phyloP scores from a whole-genome alignment of 305 asterid genomes.

The Withania somnifera region DNA sequence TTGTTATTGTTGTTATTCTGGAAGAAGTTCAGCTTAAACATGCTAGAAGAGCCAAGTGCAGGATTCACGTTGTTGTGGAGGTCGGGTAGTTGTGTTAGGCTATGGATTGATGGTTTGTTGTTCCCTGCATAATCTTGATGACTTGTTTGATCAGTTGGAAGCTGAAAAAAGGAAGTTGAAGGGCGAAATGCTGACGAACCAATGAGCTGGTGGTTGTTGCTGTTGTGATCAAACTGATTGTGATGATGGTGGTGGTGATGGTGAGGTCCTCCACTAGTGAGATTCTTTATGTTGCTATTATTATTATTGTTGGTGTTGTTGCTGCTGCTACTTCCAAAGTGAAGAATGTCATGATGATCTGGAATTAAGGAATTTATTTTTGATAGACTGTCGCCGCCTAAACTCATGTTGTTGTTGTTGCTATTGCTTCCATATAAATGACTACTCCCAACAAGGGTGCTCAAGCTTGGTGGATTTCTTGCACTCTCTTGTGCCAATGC shows the following conservation, averaged over 20 bases:
- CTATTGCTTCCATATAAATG: constrained; percentile 21
- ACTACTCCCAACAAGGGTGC: constrained; percentile 44
- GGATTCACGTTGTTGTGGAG: constrained; percentile 27
- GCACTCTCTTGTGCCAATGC: constrained; percentile 85
- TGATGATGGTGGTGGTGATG: not conserved
- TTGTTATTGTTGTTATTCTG: constrained; percentile 15
- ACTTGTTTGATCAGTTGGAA: constrained; percentile 28
- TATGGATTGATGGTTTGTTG: constrained; percentile 28
- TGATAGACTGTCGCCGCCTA: constrained; percentile 30
- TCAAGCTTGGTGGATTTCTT: constrained; percentile 41
- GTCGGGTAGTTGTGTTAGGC: constrained; percentile 59
- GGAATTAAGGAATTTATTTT: constrained; percentile 19
- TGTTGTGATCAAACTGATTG: constrained; percentile 22
- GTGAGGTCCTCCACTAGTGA: not conserved
- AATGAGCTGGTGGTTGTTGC: constrained; percentile 9
- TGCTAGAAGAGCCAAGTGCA: constrained; percentile 21
- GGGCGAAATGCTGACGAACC: constrained; percentile 14
- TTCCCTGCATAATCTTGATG: constrained; percentile 27
- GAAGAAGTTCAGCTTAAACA: constrained; percentile 60
- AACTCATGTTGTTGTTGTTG: constrained; percentile 9
- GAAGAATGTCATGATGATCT: constrained; percentile 43
- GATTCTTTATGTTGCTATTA: not conserved
- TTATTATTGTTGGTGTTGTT: not conserved
- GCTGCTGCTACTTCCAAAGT: constrained; percentile 22
- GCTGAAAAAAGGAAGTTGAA: constrained; percentile 23